Percentiles rank a stretch among this genome's conserved stretches.
These are phyloP conservation scores for Lycium ferocissimum DNA, from an alignment of 257 asterid genomes.

Conservation along the genomic window DNA sequence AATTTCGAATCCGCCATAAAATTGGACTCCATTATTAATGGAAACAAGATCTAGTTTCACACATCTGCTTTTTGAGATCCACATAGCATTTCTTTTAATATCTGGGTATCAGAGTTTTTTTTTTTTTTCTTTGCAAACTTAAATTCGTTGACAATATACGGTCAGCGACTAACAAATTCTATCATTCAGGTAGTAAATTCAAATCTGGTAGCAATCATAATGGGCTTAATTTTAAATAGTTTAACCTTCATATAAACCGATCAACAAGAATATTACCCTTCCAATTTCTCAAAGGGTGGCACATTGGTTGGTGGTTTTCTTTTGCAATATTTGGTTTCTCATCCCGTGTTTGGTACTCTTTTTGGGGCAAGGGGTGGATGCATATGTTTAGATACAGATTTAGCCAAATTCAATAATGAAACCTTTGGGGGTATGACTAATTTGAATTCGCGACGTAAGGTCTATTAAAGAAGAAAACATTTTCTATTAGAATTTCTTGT, in stretches of 20 bases:
- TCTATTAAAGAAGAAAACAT: too few relatives aligned
- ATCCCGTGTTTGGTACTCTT: background rate
- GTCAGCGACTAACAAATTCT: background rate
- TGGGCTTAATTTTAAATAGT: background rate
- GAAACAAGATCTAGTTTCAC: background rate
- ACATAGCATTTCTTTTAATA: background rate
- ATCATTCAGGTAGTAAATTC: background rate
- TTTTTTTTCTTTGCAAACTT: background rate
- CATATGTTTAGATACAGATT: too few relatives aligned
- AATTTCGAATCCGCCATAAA: background rate
- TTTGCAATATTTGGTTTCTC: background rate
- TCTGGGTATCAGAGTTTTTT: background rate
- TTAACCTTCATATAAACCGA: background rate
- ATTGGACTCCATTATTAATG: background rate
- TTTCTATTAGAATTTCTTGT: too few relatives aligned
- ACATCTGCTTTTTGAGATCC: constrained; percentile 4
- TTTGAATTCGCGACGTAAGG: too few relatives aligned
- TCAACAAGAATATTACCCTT: background rate
- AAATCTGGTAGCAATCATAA: background rate
- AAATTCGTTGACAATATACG: background rate
- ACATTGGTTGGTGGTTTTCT: background rate
- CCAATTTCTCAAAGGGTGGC: constrained; percentile 20
- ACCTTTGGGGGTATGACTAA: too few relatives aligned
- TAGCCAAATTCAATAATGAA: too few relatives aligned
- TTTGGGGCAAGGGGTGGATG: too few relatives aligned